A percentile compares a stretch with the other conserved stretches of the same genome.
Evolutionary conservation across 2,329 filamentous ascomycete species (phyloP).

Genomic region (Thielaviopsis musarum): DNA sequence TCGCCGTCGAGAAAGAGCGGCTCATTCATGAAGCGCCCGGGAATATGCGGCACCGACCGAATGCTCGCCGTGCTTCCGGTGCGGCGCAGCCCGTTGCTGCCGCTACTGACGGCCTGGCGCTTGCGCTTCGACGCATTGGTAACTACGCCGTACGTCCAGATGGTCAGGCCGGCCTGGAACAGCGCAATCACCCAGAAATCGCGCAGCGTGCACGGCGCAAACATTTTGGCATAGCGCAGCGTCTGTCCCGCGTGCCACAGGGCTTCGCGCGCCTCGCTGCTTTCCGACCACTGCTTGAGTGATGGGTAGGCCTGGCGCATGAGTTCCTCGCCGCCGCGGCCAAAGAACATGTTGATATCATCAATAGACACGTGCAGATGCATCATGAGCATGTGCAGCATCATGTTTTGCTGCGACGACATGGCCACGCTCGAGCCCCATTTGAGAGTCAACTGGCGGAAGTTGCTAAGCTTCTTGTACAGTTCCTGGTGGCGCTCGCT

Average conservation of each 20-base stretch:
- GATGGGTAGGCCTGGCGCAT: conserved; percentile 41
- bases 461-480: conserved; percentile 35
- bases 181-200: conserved; percentile 53
- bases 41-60: conserved; percentile 11
- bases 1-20: conserved; percentile 38
- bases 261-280: conserved; percentile 37
- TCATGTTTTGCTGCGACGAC: conserved; percentile 28
- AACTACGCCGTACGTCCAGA: conserved; percentile 55
- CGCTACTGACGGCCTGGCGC: conserved; percentile 18
- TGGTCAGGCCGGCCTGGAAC: conserved; percentile 48
- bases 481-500: conserved; percentile 45
- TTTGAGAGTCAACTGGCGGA: conserved; percentile 26
- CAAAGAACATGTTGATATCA: conserved; percentile 50
- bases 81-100: conserved; percentile 12
- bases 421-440: conserved; percentile 22
- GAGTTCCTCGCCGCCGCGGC: conserved; percentile 50
- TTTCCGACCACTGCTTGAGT: conserved; percentile 42
- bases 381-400: conserved; percentile 41
- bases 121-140: conserved; percentile 22
- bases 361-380: conserved; percentile 47
- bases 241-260: conserved; percentile 55
- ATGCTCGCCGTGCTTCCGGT: neutral
- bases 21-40: conserved; percentile 21
- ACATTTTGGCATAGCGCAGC: conserved; percentile 38
- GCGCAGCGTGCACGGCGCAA: conserved; percentile 36